Percentiles rank a stretch among this genome's conserved stretches.
phyloP scores from a whole-genome alignment of 2,329 filamentous ascomycete genomes.

The Stachybotrys chlorohalonatus region DNA sequence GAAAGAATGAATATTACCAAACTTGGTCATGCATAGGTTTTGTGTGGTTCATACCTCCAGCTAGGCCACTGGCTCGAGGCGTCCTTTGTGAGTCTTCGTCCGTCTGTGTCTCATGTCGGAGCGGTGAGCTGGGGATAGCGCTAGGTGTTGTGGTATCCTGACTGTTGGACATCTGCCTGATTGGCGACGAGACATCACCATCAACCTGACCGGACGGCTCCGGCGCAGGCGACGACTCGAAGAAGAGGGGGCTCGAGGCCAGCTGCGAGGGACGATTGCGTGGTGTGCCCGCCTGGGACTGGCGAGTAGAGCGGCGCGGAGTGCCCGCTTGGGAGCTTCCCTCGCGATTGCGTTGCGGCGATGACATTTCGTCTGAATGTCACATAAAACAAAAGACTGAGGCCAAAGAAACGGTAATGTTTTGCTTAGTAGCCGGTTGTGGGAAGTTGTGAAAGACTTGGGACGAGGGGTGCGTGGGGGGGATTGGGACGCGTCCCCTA shows the following conservation, averaged over 20 bases:
- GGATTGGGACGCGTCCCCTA: constrained; percentile 14
- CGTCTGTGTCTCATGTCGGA: constrained; percentile 48
- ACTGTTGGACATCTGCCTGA: constrained; percentile 47
- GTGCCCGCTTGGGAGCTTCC: constrained; percentile 43
- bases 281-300: constrained; percentile 30
- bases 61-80: constrained; percentile 54
- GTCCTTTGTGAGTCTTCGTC: constrained; percentile 53
- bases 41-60: constrained; percentile 49
- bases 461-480: constrained; percentile 15
- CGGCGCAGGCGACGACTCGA: constrained; percentile 41
- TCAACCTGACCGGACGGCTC: constrained; percentile 15
- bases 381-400: not conserved
- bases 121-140: constrained; percentile 46
- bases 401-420: not conserved
- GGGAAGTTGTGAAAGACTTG: constrained; percentile 5
- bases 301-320: constrained; percentile 32
- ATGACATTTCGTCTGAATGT: constrained; percentile 25
- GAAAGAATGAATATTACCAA: constrained; percentile 4
- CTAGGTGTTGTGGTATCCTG: constrained; percentile 36
- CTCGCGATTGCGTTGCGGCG: constrained; percentile 35
- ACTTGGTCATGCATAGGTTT: not conserved
- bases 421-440: not conserved
- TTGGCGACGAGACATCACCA: constrained; percentile 40
- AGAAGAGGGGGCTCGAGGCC: constrained; percentile 76
- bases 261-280: constrained; percentile 40